Conservation (phyloP, 345 rosid species). For the Syzygium aromaticum region DNA sequence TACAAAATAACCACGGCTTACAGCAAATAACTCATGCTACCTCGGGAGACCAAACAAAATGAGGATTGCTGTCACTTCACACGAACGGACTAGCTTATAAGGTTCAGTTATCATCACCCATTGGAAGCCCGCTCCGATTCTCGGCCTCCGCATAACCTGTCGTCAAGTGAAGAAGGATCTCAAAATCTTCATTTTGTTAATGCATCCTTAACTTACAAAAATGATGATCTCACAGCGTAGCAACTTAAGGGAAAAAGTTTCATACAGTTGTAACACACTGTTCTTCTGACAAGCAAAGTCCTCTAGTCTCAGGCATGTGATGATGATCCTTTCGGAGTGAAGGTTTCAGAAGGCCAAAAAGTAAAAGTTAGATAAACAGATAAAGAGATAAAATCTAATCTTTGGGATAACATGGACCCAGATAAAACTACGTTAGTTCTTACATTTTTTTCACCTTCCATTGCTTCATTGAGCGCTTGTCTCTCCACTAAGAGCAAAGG, state of each 20-base stretch:
- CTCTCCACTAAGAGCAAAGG: constrained; percentile 51
- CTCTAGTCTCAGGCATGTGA: constrained; percentile 96
- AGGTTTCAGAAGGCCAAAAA: not conserved
- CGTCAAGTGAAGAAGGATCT: not conserved
- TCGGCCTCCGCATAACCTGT: constrained; percentile 81
- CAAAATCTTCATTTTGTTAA: not conserved
- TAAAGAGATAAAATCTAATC: not conserved
- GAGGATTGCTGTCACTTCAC: constrained; percentile 98
- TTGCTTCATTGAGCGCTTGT: constrained; percentile 27
- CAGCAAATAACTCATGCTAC: constrained; percentile 8
- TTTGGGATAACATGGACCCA: not conserved
- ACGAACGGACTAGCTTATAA: constrained; percentile 61
- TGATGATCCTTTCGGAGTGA: constrained; percentile 59
- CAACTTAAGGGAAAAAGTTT: not conserved
- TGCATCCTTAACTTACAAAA: not conserved
- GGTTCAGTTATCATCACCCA: constrained; percentile 67
- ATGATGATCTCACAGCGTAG: not conserved
- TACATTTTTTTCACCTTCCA: constrained; percentile 27
- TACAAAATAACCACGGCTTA: not conserved
- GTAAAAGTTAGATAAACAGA: not conserved
- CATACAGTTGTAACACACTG: constrained; percentile 82
- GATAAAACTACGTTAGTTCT: not conserved
- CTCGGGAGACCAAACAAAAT: constrained; percentile 91
- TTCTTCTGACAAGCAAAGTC: constrained; percentile 97
- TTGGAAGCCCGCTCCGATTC: constrained; percentile 55